A percentile compares a stretch with the other conserved stretches of the same genome.
Conservation (phyloP, 1,284 basidiomycete genomes). For the Jaminaea rosea region DNA sequence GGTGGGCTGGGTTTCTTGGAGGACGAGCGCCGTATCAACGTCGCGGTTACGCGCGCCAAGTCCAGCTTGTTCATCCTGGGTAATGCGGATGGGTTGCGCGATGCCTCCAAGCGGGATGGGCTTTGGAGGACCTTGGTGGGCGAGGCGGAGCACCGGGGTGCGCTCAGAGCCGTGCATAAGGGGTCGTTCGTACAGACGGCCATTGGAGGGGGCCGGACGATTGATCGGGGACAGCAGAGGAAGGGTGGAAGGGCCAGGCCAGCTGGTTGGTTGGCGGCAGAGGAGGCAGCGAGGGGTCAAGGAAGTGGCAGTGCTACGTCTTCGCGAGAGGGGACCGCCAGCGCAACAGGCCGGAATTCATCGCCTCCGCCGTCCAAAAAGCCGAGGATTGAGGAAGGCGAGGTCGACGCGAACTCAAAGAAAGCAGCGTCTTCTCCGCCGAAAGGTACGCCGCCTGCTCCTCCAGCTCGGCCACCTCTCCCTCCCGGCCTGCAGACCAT, state of each 20-base stretch:
- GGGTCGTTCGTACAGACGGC: not conserved
- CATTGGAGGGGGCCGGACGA: not conserved
- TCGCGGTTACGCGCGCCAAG: slow-evolving; percentile 91
- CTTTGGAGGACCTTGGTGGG: not conserved
- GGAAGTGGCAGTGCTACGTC: not conserved
- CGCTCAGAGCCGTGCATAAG: not conserved
- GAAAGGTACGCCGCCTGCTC: no score
- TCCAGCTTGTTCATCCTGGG: slow-evolving; percentile 91
- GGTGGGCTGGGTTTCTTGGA: slow-evolving; percentile 65
- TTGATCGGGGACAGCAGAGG: not conserved
- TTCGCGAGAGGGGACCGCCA: not conserved
- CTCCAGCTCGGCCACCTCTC: no score
- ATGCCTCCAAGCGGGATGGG: not conserved
- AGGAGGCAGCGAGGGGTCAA: not conserved
- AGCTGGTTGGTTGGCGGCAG: not conserved
- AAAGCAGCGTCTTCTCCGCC: no score
- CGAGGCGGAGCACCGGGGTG: not conserved
- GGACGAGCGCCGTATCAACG: slow-evolving; percentile 56
- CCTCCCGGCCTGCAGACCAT: not conserved
- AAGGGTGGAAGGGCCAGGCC: not conserved
- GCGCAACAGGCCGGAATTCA: not conserved
- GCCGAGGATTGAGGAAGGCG: not conserved
- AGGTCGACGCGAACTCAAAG: no score
- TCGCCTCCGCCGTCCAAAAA: no score
- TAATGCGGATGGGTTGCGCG: slow-evolving; percentile 55